Percentiles rank a stretch among this genome's conserved stretches.
phyloP scores from a whole-genome alignment of 805 yeast genomes.

The Yarrowia sp. region DNA sequence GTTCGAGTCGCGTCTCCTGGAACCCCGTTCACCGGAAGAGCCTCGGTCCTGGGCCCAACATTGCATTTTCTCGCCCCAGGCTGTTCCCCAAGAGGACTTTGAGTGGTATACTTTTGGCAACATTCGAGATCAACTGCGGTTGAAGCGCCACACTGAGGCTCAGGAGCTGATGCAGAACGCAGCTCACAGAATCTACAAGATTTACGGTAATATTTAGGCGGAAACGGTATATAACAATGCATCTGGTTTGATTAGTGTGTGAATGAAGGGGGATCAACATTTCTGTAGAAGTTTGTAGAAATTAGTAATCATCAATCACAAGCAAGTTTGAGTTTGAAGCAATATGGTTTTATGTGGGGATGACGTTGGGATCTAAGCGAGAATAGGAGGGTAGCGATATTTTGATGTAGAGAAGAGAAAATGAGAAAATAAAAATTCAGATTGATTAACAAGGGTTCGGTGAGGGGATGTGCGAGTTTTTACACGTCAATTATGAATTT shows the following conservation, averaged over 20 bases:
- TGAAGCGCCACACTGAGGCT: slow-evolving; percentile 11
- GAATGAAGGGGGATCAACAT: too few relatives aligned
- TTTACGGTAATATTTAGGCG: slow-evolving; percentile 33
- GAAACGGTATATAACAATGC: slow-evolving; percentile 4
- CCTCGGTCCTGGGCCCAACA: slow-evolving; percentile 29
- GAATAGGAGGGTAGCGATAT: background rate
- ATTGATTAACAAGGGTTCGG: too few relatives aligned
- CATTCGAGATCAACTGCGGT: slow-evolving; percentile 64
- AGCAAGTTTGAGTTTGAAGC: slow-evolving; percentile 5
- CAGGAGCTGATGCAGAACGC: slow-evolving; percentile 26
- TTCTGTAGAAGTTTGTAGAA: too few relatives aligned
- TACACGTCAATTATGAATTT: too few relatives aligned
- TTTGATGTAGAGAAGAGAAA: too few relatives aligned
- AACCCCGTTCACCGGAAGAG: slow-evolving; percentile 14
- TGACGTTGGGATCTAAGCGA: slow-evolving; percentile 1
- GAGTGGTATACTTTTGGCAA: slow-evolving; percentile 77
- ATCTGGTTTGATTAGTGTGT: background rate
- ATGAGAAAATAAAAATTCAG: too few relatives aligned
- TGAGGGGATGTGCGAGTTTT: too few relatives aligned
- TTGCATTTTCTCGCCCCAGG: slow-evolving; percentile 28
- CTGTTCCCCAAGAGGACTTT: slow-evolving; percentile 48
- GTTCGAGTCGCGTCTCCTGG: slow-evolving; percentile 40
- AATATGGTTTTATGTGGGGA: slow-evolving; percentile 17
- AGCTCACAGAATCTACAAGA: slow-evolving; percentile 29
- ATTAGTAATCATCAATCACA: slow-evolving; percentile 5